Conservation (phyloP, 352 stramenopile genomes). For the Phytophthora meadii region DNA sequence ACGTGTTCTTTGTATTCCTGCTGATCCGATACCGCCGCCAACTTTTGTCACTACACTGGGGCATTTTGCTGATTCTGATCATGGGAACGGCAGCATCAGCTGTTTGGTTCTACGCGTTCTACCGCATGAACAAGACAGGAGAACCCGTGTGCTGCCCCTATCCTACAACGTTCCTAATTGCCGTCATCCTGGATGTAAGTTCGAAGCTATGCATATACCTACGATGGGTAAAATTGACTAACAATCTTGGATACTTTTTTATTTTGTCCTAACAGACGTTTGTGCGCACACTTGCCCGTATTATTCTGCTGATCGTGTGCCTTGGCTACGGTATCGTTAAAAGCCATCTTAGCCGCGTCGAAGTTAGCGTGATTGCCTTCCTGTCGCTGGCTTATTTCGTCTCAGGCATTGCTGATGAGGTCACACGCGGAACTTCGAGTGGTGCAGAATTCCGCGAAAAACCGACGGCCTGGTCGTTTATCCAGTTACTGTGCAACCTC, state of each 20-base stretch:
- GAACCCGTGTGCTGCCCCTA: constrained; percentile 91
- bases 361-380: constrained; percentile 65
- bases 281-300: constrained; percentile 84
- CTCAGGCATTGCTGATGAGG: constrained; percentile 76
- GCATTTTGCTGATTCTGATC: constrained; percentile 81
- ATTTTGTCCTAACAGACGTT: constrained; percentile 45
- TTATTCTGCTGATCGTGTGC: constrained; percentile 89
- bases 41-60: constrained; percentile 81
- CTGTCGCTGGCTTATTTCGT: constrained; percentile 81
- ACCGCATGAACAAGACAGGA: constrained; percentile 89
- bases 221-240: constrained; percentile 1
- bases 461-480: constrained; percentile 85
- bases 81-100: constrained; percentile 70
- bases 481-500: constrained; percentile 89
- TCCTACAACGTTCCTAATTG: constrained; percentile 81
- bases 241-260: constrained; percentile 1
- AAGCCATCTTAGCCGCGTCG: constrained; percentile 52
- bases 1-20: constrained; percentile 81
- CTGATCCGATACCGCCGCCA: constrained; percentile 75
- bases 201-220: neutral
- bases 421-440: constrained; percentile 81
- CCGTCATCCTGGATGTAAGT: constrained; percentile 85
- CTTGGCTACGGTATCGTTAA: constrained; percentile 92
- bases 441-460: constrained; percentile 81
- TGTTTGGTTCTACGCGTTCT: constrained; percentile 89